Percentiles rank a stretch among this genome's conserved stretches.
Conservation (phyloP, 768 basidiomycete genomes). For the Crassisporium funariophilum region DNA sequence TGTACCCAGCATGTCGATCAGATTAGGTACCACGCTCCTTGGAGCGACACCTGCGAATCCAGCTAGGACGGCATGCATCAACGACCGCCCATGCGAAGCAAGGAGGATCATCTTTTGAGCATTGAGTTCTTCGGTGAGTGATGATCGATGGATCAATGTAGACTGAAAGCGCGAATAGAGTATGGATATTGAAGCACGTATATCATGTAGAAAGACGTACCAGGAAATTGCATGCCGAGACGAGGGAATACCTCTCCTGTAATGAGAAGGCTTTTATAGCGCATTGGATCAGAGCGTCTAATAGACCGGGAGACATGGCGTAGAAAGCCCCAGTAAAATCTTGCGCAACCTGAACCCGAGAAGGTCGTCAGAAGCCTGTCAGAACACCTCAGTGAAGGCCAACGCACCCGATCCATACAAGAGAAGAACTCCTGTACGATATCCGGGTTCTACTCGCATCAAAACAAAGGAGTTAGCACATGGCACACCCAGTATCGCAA, state of each 20-base stretch:
- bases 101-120: constrained; percentile 44
- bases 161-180: constrained; percentile 40
- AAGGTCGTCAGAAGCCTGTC: constrained; percentile 15
- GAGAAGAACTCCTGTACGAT: constrained; percentile 88
- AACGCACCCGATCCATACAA: constrained; percentile 73
- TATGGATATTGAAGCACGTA: not conserved
- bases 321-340: constrained; percentile 65
- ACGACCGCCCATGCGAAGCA: constrained; percentile 58
- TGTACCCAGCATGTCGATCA: constrained; percentile 79
- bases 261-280: constrained; percentile 65
- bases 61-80: constrained; percentile 72
- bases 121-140: constrained; percentile 61
- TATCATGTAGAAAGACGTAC: constrained; percentile 44
- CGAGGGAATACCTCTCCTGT: constrained; percentile 85
- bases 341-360: constrained; percentile 43
- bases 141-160: constrained; percentile 66
- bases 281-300: constrained; percentile 72
- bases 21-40: constrained; percentile 77
- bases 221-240: constrained; percentile 79
- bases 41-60: constrained; percentile 88
- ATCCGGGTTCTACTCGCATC: constrained; percentile 75
- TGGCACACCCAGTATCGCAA: not conserved
- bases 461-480: not conserved
- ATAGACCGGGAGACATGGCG: constrained; percentile 59
- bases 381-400: not conserved